Evolutionary conservation across 202 grass and related monocot genomes (phyloP).

Genomic region (Bolboschoenoplectus hybrid): DNA sequence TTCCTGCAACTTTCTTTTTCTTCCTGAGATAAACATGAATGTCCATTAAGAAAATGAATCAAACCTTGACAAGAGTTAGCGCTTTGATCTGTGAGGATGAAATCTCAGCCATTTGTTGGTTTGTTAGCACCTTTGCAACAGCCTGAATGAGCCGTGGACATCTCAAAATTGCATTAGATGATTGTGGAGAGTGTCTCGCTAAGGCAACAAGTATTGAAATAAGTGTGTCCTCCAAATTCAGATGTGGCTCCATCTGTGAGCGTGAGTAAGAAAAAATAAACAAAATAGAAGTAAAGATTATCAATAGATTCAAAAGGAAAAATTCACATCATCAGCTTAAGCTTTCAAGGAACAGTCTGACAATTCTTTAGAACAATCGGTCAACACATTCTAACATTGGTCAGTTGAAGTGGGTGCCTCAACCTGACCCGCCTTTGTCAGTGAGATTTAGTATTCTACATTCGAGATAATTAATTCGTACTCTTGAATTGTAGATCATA

Average conservation of each 20-base stretch:
- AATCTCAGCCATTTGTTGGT: conserved; percentile 59
- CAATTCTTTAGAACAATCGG: not conserved
- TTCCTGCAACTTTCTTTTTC: conserved; percentile 29
- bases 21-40: conserved; percentile 18
- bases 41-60: conserved; percentile 30
- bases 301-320: not conserved
- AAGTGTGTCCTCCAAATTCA: conserved; percentile 75
- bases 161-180: conserved; percentile 78
- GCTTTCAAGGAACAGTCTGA: not conserved
- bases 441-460: not conserved
- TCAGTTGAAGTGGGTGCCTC: not conserved
- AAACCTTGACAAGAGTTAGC: conserved; percentile 79
- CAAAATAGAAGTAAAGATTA: conserved; percentile 16
- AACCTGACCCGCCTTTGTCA: not conserved
- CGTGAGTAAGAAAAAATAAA: conserved; percentile 42
- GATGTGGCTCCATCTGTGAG: conserved; percentile 73
- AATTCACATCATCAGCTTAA: not conserved
- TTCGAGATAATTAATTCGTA: not conserved
- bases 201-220: conserved; percentile 82
- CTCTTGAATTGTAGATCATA: not conserved
- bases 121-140: conserved; percentile 69
- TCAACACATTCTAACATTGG: not conserved
- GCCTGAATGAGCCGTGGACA: conserved; percentile 70
- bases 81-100: conserved; percentile 66
- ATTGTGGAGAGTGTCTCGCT: conserved; percentile 88